Conservation (phyloP, 306 rosid genomes). For the Abrus precatorius region DNA sequence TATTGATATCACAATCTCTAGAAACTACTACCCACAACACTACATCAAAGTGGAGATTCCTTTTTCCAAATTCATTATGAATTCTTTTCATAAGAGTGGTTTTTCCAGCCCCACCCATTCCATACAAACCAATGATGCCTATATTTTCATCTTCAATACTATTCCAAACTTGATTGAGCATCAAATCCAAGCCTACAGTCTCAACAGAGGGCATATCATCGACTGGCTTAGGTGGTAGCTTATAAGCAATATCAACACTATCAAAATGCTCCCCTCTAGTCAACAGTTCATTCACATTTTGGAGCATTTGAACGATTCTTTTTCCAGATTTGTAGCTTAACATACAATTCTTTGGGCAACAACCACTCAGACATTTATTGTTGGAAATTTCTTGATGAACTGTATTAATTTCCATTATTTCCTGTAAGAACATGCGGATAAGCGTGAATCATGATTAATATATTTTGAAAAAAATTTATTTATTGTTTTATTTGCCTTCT, state of each 20-base stretch:
- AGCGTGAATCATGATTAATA: no score
- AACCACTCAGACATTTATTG: no score
- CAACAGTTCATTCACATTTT: background rate
- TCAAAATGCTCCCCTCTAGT: background rate
- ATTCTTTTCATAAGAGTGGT: conserved; percentile 41
- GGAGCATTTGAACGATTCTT: background rate
- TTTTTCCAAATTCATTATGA: conserved; percentile 18
- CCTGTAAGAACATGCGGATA: no score
- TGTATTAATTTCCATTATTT: no score
- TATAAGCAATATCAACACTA: background rate
- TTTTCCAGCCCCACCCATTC: conserved; percentile 48
- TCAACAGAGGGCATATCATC: conserved; percentile 15
- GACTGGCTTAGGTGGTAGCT: background rate
- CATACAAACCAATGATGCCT: conserved; percentile 47
- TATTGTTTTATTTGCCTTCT: no score
- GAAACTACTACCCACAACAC: conserved; percentile 47
- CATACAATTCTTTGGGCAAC: no score
- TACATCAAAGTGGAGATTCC: background rate
- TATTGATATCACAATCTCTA: conserved; percentile 9
- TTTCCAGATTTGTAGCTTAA: conserved; percentile 39
- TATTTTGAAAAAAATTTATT: no score
- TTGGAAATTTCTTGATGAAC: no score
- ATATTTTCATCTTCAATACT: conserved; percentile 28
- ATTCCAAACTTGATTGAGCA: conserved; percentile 25
- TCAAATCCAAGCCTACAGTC: conserved; percentile 32